These are phyloP conservation scores for Lycium ferocissimum DNA, from an alignment of 257 asterid genomes.

Conservation along the genomic window DNA sequence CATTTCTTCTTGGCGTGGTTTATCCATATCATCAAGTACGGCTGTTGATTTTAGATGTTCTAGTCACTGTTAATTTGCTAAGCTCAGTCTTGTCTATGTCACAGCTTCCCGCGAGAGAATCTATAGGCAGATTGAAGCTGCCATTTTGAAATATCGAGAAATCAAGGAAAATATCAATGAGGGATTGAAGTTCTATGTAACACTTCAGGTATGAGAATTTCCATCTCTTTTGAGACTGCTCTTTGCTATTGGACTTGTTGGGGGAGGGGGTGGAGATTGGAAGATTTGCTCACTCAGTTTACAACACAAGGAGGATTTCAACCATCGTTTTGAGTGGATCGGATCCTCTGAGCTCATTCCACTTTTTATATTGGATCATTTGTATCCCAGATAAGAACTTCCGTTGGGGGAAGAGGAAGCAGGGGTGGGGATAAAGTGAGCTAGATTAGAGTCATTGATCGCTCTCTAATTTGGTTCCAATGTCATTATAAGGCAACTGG, in stretches of 20 bases:
- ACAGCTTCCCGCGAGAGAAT: constrained; percentile 92
- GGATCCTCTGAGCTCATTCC: not conserved
- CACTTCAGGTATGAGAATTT: constrained; percentile 78
- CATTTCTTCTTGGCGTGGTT: not conserved
- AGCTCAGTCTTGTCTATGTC: constrained; percentile 37
- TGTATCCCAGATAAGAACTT: not conserved
- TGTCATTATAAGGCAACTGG: not conserved
- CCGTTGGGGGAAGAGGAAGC: not conserved
- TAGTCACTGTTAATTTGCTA: constrained; percentile 12
- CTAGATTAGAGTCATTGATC: not conserved
- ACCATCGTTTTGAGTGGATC: not conserved
- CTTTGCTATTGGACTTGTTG: constrained; percentile 6
- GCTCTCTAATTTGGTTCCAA: not conserved
- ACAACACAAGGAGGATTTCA: not conserved
- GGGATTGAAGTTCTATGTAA: constrained; percentile 93
- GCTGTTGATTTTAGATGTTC: constrained; percentile 8
- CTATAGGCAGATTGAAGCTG: constrained; percentile 95
- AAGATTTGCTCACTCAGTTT: not conserved
- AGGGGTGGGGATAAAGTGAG: not conserved
- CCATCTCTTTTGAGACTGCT: not conserved
- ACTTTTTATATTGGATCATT: not conserved
- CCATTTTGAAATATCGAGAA: constrained; percentile 83
- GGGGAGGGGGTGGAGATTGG: not conserved
- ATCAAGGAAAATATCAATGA: constrained; percentile 93
- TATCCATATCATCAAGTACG: not conserved